Evolutionary conservation across 225 moss, liverwort and hornwort species (phyloP).

Genomic region (Rhytidiadelphus loreus): DNA sequence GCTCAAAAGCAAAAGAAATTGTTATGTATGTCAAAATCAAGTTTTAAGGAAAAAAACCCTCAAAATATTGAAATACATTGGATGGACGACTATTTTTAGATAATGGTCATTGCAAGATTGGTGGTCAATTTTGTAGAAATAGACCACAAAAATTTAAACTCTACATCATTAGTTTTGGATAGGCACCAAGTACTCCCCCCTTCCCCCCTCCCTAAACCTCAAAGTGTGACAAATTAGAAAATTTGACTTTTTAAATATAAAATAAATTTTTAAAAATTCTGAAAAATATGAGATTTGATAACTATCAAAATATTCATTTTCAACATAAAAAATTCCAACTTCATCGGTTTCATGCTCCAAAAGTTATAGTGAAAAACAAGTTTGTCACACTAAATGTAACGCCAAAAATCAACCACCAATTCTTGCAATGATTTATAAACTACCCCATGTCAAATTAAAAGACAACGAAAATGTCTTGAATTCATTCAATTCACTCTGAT

Average conservation of each 20-base stretch:
- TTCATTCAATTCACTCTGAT: background rate
- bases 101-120: background rate
- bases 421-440: background rate
- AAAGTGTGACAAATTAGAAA: background rate
- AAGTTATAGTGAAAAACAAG: too few species aligned
- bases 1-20: background rate
- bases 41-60: background rate
- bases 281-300: too few species aligned
- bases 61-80: background rate
- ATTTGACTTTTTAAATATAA: too few species aligned
- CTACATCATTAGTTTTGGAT: too few species aligned
- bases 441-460: background rate
- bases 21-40: background rate
- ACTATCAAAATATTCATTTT: too few species aligned
- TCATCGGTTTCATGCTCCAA: too few species aligned
- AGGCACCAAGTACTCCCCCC: background rate
- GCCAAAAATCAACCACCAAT: too few species aligned
- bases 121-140: rapidly evolving
- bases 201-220: background rate
- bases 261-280: too few species aligned
- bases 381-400: rapidly evolving
- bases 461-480: background rate
- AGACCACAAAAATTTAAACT: too few species aligned
- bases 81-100: background rate
- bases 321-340: too few species aligned